phyloP scores from a whole-genome alignment of 257 asterid species.

The Dorcoceras hygrometricum region DNA sequence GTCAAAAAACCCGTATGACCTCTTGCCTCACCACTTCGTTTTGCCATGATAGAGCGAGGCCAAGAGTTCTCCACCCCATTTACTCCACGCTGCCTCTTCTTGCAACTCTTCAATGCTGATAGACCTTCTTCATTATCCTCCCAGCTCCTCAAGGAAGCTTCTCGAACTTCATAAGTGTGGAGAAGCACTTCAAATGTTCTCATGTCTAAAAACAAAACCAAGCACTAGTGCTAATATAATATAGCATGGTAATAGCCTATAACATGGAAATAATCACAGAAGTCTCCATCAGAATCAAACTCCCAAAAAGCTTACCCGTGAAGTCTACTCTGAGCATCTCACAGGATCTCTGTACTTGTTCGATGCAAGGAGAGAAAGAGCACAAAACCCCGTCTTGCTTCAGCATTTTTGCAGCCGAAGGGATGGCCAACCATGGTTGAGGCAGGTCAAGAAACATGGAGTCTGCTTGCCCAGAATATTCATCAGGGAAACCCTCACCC shows the following conservation, averaged over 20 bases:
- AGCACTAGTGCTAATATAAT: slow-evolving; percentile 15
- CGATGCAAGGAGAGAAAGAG: slow-evolving; percentile 96
- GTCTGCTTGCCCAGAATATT: slow-evolving; percentile 61
- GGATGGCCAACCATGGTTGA: slow-evolving; percentile 95
- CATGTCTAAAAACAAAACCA: slow-evolving; percentile 42
- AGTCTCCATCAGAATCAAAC: neutral
- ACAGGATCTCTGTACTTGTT: slow-evolving; percentile 90
- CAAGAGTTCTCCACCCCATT: slow-evolving; percentile 43
- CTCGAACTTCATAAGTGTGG: slow-evolving; percentile 73
- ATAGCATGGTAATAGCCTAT: slow-evolving; percentile 1
- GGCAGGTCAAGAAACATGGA: slow-evolving; percentile 93
- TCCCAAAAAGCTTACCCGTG: slow-evolving; percentile 48
- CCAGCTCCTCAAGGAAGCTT: slow-evolving; percentile 54
- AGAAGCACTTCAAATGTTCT: slow-evolving; percentile 90
- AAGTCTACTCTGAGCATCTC: slow-evolving; percentile 59
- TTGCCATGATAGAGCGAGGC: slow-evolving; percentile 49
- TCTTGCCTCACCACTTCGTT: slow-evolving; percentile 69
- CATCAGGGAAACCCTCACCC: slow-evolving; percentile 93
- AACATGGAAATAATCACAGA: neutral
- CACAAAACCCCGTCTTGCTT: slow-evolving; percentile 88
- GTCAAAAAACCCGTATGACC: slow-evolving; percentile 97
- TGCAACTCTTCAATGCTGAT: slow-evolving; percentile 40
- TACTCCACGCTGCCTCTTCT: slow-evolving; percentile 65
- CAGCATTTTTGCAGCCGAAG: slow-evolving; percentile 89
- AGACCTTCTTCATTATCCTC: slow-evolving; percentile 44